Evolutionary conservation across 495 filamentous ascomycete genomes (phyloP).

Genomic region (Aspergillus mulundensis): DNA sequence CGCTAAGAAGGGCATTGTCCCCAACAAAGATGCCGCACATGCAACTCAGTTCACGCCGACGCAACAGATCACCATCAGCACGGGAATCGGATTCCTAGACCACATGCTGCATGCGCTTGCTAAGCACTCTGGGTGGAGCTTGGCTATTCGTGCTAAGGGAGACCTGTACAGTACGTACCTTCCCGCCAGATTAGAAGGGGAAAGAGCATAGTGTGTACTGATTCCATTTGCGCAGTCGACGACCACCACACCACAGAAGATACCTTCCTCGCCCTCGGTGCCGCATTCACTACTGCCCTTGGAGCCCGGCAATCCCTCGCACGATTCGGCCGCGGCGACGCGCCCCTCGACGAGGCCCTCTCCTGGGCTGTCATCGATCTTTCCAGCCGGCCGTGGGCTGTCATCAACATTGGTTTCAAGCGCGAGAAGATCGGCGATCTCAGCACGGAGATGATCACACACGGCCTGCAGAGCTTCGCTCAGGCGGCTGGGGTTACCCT

Average conservation of each 20-base stretch:
- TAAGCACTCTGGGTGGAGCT: slow-evolving; percentile 91
- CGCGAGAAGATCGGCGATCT: slow-evolving; percentile 91
- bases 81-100: slow-evolving; percentile 97
- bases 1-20: slow-evolving; percentile 73
- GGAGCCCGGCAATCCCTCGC: slow-evolving; percentile 72
- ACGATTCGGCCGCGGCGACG: slow-evolving; percentile 86
- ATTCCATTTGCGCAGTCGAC: slow-evolving; percentile 71
- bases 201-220: no score
- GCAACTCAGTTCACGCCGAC: slow-evolving; percentile 75
- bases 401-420: slow-evolving; percentile 73
- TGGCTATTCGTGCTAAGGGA: slow-evolving; percentile 74
- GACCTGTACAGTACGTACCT: slow-evolving; percentile 87
- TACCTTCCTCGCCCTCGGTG: slow-evolving; percentile 83
- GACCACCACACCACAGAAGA: slow-evolving; percentile 99
- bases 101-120: slow-evolving; percentile 98
- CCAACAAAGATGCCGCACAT: slow-evolving; percentile 72
- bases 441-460: slow-evolving; percentile 94
- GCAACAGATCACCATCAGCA: slow-evolving; percentile 83
- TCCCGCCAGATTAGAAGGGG: no score
- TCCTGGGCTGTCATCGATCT: slow-evolving; percentile 92
- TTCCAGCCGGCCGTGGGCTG: slow-evolving; percentile 80
- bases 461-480: slow-evolving; percentile 90
- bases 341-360: slow-evolving; percentile 91
- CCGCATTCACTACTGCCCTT: slow-evolving; percentile 75
- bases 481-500: slow-evolving; percentile 85